These are phyloP conservation scores for Mortierella claussenii DNA, from an alignment of 192 early-diverging fungal genomes.

Conservation along the genomic window DNA sequence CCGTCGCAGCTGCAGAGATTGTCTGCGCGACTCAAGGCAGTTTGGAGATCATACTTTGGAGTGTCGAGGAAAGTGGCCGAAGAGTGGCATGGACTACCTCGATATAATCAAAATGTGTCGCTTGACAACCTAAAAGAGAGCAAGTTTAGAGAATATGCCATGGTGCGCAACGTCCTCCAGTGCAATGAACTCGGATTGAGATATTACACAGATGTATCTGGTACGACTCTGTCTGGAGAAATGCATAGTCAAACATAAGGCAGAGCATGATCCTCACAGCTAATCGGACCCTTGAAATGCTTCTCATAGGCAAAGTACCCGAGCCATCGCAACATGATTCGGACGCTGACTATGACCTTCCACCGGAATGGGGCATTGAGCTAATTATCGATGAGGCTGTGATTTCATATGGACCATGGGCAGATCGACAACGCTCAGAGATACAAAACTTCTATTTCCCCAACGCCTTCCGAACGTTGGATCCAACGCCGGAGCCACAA, in stretches of 20 bases:
- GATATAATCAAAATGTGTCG: constrained; percentile 61
- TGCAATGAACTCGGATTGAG: constrained; percentile 62
- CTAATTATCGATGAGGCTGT: constrained; percentile 66
- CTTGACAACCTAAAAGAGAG: constrained; percentile 34
- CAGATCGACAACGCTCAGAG: constrained; percentile 73
- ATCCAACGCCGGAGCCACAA: constrained; percentile 56
- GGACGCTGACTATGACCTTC: constrained; percentile 53
- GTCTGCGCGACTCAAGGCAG: constrained; percentile 3
- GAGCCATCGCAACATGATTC: constrained; percentile 17
- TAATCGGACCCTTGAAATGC: too few species aligned
- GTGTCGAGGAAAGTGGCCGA: constrained; percentile 31
- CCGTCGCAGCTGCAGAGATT: constrained; percentile 16
- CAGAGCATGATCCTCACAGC: too few species aligned
- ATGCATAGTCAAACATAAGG: too few species aligned
- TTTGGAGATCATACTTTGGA: constrained; percentile 35
- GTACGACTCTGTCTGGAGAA: too few species aligned
- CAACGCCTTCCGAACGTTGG: constrained; percentile 63
- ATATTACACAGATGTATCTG: constrained; percentile 76
- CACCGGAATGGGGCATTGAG: constrained; percentile 78
- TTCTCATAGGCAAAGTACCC: constrained; percentile 57
- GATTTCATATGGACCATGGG: constrained; percentile 85
- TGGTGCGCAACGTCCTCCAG: constrained; percentile 68
- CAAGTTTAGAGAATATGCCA: constrained; percentile 71
- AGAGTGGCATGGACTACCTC: constrained; percentile 71
- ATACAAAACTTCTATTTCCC: constrained; percentile 83